phyloP scores from a whole-genome alignment of 176 grass and related monocot species.

The Ampelocalamus luodianensis region DNA sequence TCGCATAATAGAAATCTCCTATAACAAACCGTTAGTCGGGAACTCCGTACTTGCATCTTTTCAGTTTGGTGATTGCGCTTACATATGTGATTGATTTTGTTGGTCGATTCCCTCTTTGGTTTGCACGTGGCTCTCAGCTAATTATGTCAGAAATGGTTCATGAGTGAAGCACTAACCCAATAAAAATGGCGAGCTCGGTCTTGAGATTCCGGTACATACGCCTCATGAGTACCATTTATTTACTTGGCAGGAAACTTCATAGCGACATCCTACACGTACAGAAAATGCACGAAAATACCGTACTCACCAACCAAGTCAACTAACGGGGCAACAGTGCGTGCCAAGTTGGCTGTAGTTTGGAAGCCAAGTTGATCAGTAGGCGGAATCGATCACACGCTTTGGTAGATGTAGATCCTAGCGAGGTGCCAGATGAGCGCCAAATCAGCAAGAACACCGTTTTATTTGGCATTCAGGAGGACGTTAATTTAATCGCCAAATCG shows the following conservation, averaged over 20 bases:
- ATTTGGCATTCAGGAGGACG: not conserved
- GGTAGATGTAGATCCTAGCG: constrained; percentile 21
- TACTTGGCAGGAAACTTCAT: constrained; percentile 43
- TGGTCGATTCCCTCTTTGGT: constrained; percentile 41
- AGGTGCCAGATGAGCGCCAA: constrained; percentile 30
- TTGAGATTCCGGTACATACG: constrained; percentile 54
- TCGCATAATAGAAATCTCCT: not conserved
- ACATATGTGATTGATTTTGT: constrained; percentile 32
- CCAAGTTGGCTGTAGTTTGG: constrained; percentile 43
- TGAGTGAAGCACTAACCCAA: constrained; percentile 14
- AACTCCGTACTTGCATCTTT: not conserved
- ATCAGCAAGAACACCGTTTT: constrained; percentile 11
- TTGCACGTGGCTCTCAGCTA: constrained; percentile 51
- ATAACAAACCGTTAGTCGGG: constrained; percentile 22
- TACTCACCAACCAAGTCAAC: constrained; percentile 29
- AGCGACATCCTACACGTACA: constrained; percentile 25
- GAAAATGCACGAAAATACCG: not conserved
- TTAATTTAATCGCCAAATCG: not conserved
- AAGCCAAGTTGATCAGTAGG: constrained; percentile 10
- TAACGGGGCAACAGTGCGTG: constrained; percentile 8
- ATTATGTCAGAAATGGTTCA: constrained; percentile 23
- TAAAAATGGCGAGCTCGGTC: constrained; percentile 40
- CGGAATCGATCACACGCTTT: not conserved
- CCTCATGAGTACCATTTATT: constrained; percentile 36
- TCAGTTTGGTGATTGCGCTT: not conserved